Evolutionary conservation across 768 basidiomycete species (phyloP), one percentile per base, ranked within the genome.

Genomic region (Gloeopeniophorella convolvens): DNA sequence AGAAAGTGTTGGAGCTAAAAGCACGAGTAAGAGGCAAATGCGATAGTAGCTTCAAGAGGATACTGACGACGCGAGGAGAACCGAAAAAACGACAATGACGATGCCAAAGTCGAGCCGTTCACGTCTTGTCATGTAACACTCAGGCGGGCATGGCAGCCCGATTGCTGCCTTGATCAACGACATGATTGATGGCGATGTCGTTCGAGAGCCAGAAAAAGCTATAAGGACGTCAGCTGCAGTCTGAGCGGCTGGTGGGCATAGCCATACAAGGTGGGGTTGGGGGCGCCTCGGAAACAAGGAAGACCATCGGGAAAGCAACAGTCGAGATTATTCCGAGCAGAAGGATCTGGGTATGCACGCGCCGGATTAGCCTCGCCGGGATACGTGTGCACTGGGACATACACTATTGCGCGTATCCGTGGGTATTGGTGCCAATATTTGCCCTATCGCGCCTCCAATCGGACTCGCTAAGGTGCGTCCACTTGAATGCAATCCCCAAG

Each of bases 201-300:
- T 31, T 59, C 76, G 76, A n/a, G 84, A 79, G 11, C 77, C 85
- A 15, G 86, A 70, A 62, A 78, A 84, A 0, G 85, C 85, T 86
- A 56, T 11, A 50, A 47, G 24, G 32, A 53, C 28, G 11, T 11
- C 18, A 13, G 4, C 37, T 15, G 39, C n/a, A 31, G 34, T 7
- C 41, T 21, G 15, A 27, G 39, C 13, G 16, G 18, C 13, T 40
- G 2, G 2, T 13, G 9, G 31, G 10, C 36, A 30, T 42, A 28
- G 24, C 9, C 76, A 33, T 65, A 91, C 89, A 90, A 0, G 89
- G 89, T 23, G 89, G 89, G 7, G 75, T 80, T 18, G 87, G 86
- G 6, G 89, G 89, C 1, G 73, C 70, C 27, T 70, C 69, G 2
- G 69, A 60, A 20, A 93, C 75, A 20, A 89, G 62, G 40, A 90